Conservation (phyloP, 2,329 filamentous ascomycete genomes). For the Colletotrichum tropicale region DNA sequence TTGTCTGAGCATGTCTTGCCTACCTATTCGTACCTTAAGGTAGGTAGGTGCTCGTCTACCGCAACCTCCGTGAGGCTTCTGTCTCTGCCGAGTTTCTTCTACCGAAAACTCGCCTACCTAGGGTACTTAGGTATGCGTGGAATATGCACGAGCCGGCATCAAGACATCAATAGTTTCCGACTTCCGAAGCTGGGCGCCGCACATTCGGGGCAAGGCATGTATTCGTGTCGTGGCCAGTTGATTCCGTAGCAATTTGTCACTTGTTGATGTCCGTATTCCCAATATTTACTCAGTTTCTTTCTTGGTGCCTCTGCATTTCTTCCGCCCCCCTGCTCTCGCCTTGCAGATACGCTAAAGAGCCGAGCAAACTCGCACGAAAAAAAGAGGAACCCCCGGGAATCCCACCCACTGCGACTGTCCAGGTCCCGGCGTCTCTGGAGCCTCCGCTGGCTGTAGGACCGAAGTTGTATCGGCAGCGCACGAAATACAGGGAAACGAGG, state of each 20-base stretch:
- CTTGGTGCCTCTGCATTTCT: not conserved
- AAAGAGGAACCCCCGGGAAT: not conserved
- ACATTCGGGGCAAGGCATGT: not conserved
- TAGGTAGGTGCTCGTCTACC: not conserved
- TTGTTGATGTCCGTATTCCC: constrained; percentile 7
- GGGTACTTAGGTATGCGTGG: too few relatives aligned
- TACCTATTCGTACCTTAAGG: too few relatives aligned
- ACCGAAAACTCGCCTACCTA: not conserved
- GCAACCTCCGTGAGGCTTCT: not conserved
- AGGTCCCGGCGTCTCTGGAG: not conserved
- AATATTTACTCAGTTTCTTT: not conserved
- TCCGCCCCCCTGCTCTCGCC: not conserved
- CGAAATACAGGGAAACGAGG: not conserved
- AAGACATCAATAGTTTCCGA: not conserved
- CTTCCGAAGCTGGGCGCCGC: not conserved
- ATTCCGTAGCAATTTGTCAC: not conserved
- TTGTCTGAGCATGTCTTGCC: not conserved
- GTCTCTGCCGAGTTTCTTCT: not conserved
- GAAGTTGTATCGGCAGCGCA: not conserved
- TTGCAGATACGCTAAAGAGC: constrained; percentile 15
- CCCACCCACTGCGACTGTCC: not conserved
- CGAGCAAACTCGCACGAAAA: not conserved
- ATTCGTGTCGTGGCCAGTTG: not conserved
- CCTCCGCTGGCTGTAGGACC: not conserved
- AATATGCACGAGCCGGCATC: not conserved